Conservation (phyloP, 441 rosid genomes). For the Populus tomentosa region DNA sequence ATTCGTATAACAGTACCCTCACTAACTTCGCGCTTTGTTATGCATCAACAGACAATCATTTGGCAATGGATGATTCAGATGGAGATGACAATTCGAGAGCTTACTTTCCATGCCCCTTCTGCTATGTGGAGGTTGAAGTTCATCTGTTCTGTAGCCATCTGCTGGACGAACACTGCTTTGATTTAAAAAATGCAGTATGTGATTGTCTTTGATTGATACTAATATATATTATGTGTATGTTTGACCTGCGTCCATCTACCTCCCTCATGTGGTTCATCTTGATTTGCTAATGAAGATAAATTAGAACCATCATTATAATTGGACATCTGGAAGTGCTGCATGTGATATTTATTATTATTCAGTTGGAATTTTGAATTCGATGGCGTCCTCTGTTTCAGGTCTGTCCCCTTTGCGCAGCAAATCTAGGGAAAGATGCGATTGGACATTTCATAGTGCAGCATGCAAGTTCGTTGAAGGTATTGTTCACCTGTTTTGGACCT, state of each 20-base stretch:
- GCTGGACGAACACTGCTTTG: constrained; percentile 63
- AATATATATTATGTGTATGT: background rate
- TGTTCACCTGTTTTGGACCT: constrained; percentile 8
- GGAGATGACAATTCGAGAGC: constrained; percentile 50
- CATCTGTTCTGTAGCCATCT: constrained; percentile 45
- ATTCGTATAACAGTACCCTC: background rate
- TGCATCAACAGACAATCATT: constrained; percentile 31
- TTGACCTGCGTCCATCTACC: background rate
- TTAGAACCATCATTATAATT: background rate
- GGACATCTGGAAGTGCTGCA: background rate
- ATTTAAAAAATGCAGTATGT: constrained; percentile 55
- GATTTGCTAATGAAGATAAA: background rate
- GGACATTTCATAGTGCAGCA: constrained; percentile 55
- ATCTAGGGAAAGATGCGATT: constrained; percentile 49
- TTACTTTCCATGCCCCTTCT: constrained; percentile 60
- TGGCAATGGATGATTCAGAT: constrained; percentile 36
- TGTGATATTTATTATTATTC: background rate
- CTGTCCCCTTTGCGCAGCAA: constrained; percentile 63
- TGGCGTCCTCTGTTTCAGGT: constrained; percentile 36
- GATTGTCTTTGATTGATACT: constrained; percentile 1
- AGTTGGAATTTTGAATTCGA: background rate
- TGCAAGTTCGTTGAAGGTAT: constrained; percentile 47
- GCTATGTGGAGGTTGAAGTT: constrained; percentile 49
- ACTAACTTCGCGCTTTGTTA: constrained; percentile 4
- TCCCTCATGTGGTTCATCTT: background rate